Conservation (phyloP, 768 basidiomycete genomes). For the Psilocybe cyanescens region DNA sequence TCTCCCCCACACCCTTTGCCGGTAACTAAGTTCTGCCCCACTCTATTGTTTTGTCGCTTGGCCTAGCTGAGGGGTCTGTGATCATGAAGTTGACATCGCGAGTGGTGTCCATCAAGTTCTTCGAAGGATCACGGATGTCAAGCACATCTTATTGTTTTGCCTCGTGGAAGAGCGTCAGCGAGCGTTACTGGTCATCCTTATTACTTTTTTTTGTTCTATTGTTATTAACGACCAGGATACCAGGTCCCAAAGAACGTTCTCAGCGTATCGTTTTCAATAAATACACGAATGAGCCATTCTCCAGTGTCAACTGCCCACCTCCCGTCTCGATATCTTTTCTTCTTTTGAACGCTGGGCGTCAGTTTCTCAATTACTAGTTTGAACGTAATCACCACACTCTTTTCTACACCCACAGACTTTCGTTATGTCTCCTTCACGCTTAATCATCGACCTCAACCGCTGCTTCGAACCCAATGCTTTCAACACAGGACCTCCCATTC, state of each 20-base stretch:
- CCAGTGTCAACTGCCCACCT: neutral
- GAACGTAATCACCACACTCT: neutral
- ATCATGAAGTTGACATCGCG: too few relatives aligned
- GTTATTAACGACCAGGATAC: neutral
- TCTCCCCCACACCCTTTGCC: neutral
- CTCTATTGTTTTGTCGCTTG: neutral
- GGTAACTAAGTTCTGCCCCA: neutral
- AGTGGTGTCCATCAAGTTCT: neutral
- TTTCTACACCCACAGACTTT: neutral
- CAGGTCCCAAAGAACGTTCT: neutral
- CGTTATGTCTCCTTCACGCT: constrained; percentile 15
- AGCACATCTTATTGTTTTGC: neutral
- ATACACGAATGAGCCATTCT: neutral
- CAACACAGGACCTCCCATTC: constrained; percentile 21
- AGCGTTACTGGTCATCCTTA: neutral
- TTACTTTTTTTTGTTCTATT: neutral
- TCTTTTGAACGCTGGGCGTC: constrained; percentile 12
- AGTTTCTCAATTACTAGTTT: neutral
- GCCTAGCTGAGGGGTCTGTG: neutral
- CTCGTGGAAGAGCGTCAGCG: neutral
- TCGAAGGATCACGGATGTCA: neutral
- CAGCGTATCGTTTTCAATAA: neutral
- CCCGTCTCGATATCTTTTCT: neutral
- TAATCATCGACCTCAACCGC: constrained; percentile 21
- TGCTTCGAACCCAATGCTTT: constrained; percentile 21